Percentiles rank a stretch among this genome's conserved stretches.
These are phyloP conservation scores for Pythium insidiosum DNA, from an alignment of 352 stramenopile species.

Conservation along the genomic window DNA sequence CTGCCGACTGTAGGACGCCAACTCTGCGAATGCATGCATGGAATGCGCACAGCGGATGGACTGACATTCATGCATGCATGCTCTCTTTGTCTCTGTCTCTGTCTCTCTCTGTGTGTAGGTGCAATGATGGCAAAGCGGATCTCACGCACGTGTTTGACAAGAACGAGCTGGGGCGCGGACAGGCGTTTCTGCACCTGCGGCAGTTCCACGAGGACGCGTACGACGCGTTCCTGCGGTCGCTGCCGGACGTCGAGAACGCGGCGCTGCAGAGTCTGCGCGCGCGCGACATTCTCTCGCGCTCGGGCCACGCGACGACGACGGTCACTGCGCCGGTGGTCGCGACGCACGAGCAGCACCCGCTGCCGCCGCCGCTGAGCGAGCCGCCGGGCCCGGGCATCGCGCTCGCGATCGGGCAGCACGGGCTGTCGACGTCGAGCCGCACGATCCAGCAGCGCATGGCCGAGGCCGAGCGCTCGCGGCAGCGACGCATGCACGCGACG, in stretches of 20 bases:
- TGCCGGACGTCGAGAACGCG: conserved; percentile 20
- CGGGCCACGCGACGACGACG: background rate
- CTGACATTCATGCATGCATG: too few species aligned
- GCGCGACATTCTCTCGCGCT: background rate
- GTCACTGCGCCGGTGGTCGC: background rate
- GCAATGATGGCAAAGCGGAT: conserved; percentile 43
- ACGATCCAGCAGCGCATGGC: conserved; percentile 20
- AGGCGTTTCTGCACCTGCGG: conserved; percentile 57
- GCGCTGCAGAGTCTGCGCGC: conserved; percentile 1
- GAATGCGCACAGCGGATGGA: too few species aligned
- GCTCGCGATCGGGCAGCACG: too few species aligned
- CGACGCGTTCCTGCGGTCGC: conserved; percentile 36
- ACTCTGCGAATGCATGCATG: too few species aligned
- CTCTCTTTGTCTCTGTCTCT: too few species aligned
- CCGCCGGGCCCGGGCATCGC: too few species aligned
- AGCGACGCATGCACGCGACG: conserved; percentile 37
- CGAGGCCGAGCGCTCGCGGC: conserved; percentile 53
- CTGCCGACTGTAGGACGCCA: conserved; percentile 51
- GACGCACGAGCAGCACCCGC: background rate
- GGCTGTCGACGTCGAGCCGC: background rate
- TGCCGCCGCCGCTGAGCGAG: background rate
- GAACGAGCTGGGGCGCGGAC: conserved; percentile 41
- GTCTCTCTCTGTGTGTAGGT: too few species aligned
- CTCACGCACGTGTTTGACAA: conserved; percentile 58
- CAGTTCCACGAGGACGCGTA: conserved; percentile 50